Conservation (phyloP, 139 green algal species). For the Chlamydomonas sphaeroides region DNA sequence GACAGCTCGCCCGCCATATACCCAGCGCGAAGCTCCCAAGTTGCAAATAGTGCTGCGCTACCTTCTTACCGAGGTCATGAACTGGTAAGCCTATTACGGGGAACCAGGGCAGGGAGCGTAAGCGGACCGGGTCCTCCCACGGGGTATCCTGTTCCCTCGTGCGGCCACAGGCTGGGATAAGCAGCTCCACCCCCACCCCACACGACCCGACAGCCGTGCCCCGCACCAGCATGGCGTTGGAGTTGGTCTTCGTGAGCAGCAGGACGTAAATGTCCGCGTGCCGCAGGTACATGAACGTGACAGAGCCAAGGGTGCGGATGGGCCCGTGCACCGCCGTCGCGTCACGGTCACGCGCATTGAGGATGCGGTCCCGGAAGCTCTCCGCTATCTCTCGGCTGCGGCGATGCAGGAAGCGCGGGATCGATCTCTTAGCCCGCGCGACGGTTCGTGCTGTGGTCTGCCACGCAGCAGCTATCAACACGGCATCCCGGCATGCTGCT, state of each 20-base stretch:
- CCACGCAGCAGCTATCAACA: too few relatives aligned
- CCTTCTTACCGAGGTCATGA: constrained; percentile 82
- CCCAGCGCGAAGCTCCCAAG: too few relatives aligned
- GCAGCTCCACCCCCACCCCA: too few relatives aligned
- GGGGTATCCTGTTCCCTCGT: too few relatives aligned
- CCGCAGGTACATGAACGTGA: constrained; percentile 90
- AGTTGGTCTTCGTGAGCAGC: constrained; percentile 88
- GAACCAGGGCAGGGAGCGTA: too few relatives aligned
- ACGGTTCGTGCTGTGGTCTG: neutral
- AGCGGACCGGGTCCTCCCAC: too few relatives aligned
- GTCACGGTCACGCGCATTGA: constrained; percentile 77
- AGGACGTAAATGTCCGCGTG: constrained; percentile 94
- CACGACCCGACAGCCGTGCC: too few relatives aligned
- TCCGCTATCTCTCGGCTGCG: constrained; percentile 84
- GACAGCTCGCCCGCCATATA: too few relatives aligned
- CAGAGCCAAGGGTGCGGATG: constrained; percentile 82
- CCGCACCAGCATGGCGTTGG: constrained; percentile 93
- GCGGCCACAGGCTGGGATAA: too few relatives aligned
- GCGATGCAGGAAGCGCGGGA: neutral
- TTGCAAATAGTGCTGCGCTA: too few relatives aligned
- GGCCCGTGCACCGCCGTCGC: constrained; percentile 61
- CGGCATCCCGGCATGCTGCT: neutral
- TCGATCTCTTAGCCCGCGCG: neutral
- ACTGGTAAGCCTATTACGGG: constrained; percentile 93
- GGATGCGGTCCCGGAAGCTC: constrained; percentile 89